Percentiles rank a stretch among this genome's conserved stretches.
These are phyloP conservation scores for Achaetomium macrosporum DNA, from an alignment of 2,329 filamentous ascomycete genomes.

Conservation along the genomic window DNA sequence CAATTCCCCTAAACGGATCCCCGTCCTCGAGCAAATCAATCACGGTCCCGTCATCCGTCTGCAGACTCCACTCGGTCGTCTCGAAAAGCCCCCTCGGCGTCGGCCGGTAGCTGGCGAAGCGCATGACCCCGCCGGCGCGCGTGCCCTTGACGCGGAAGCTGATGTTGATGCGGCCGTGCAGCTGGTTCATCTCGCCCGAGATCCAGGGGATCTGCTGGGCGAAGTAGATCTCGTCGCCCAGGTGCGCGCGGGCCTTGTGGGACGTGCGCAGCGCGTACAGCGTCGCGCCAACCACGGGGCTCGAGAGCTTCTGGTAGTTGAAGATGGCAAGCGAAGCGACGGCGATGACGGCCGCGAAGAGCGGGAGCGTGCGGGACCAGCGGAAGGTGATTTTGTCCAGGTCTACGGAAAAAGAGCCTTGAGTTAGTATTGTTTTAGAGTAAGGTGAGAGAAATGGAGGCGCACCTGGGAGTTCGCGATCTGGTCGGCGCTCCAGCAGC, in stretches of 20 bases:
- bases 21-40: slow-evolving; percentile 69
- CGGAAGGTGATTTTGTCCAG: slow-evolving; percentile 43
- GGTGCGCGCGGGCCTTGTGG: slow-evolving; percentile 62
- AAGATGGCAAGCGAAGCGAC: slow-evolving; percentile 80
- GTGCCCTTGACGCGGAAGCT: slow-evolving; percentile 80
- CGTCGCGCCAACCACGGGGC: slow-evolving; percentile 76
- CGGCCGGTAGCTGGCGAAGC: slow-evolving; percentile 70
- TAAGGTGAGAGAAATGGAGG: neutral
- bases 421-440: neutral
- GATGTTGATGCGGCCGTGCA: slow-evolving; percentile 87
- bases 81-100: slow-evolving; percentile 61
- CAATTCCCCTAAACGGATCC: slow-evolving; percentile 60
- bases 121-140: slow-evolving; percentile 64
- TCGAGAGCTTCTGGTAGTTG: slow-evolving; percentile 98
- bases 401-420: slow-evolving; percentile 28
- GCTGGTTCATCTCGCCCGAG: slow-evolving; percentile 81
- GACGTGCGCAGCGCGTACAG: slow-evolving; percentile 88
- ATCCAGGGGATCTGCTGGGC: slow-evolving; percentile 76
- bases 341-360: slow-evolving; percentile 70
- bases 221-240: slow-evolving; percentile 87
- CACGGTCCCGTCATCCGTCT: slow-evolving; percentile 52
- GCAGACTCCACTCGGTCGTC: slow-evolving; percentile 85
- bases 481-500: slow-evolving; percentile 57
- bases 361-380: slow-evolving; percentile 69
- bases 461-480: slow-evolving; percentile 61